Percentiles rank a stretch among this genome's conserved stretches.
Evolutionary conservation across 805 yeast genomes (phyloP).

Genomic region (Yarrowia divulgata): DNA sequence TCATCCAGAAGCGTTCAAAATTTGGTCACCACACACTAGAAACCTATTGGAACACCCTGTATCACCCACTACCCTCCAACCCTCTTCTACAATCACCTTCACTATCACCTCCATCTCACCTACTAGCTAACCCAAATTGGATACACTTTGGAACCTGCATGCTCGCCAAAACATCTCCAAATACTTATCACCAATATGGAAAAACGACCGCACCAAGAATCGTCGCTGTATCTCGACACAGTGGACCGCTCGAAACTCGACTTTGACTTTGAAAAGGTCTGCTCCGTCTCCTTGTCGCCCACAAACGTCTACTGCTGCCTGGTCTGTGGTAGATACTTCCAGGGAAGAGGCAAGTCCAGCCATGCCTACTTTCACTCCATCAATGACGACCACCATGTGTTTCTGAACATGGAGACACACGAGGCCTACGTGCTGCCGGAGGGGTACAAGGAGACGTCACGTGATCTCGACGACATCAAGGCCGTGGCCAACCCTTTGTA

Average conservation of each 20-base stretch:
- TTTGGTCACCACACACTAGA: too few relatives aligned
- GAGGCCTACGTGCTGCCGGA: conserved; percentile 71
- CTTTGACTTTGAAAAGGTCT: conserved; percentile 73
- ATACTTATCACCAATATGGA: conserved; percentile 1
- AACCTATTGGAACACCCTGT: too few relatives aligned
- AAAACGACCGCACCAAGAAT: conserved; percentile 33
- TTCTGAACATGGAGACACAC: conserved; percentile 59
- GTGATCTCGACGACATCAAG: conserved; percentile 60
- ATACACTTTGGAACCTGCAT: conserved; percentile 3
- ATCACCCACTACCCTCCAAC: too few relatives aligned
- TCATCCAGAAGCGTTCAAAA: too few relatives aligned
- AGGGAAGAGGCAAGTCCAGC: conserved; percentile 69
- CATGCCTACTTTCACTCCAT: conserved; percentile 74
- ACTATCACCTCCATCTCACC: not conserved
- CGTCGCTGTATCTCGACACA: conserved; percentile 45
- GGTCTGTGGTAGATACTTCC: conserved; percentile 74
- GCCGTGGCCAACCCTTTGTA: conserved; percentile 62
- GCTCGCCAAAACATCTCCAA: conserved; percentile 1
- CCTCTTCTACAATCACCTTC: not conserved
- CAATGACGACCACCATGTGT: conserved; percentile 68
- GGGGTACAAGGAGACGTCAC: conserved; percentile 55
- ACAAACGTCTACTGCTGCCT: conserved; percentile 75
- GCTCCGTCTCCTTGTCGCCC: conserved; percentile 67
- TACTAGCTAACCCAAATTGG: not conserved
- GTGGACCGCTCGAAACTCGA: conserved; percentile 59